Evolutionary conservation across 2,329 filamentous ascomycete species (phyloP).

Genomic region (Aureobasidium sp.): DNA sequence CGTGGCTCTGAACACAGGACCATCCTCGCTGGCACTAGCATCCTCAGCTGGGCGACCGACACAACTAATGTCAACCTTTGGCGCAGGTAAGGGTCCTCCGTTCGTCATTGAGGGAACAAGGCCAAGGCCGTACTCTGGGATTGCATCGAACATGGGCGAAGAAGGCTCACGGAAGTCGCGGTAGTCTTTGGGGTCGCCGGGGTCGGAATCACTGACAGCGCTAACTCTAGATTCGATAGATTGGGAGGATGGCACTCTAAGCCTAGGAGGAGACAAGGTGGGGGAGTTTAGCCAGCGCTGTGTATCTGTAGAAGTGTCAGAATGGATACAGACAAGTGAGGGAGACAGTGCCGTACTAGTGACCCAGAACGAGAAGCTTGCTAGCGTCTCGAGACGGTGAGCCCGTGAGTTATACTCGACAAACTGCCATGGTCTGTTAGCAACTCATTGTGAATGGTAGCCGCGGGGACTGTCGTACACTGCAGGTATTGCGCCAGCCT

Average conservation of each 20-base stretch:
- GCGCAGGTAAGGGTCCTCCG: slow-evolving; percentile 28
- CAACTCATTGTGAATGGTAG: background rate
- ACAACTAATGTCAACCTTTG: slow-evolving; percentile 81
- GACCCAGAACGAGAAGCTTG: slow-evolving; percentile 93
- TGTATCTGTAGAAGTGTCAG: slow-evolving; percentile 25
- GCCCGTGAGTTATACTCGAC: slow-evolving; percentile 94
- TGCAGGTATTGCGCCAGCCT: slow-evolving; percentile 94
- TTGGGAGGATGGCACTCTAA: slow-evolving; percentile 77
- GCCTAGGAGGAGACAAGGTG: slow-evolving; percentile 58
- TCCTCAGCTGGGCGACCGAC: slow-evolving; percentile 66
- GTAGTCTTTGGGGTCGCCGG: slow-evolving; percentile 30
- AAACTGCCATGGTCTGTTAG: slow-evolving; percentile 48
- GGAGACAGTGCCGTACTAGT: slow-evolving; percentile 49
- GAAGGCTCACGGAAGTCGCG: slow-evolving; percentile 35
- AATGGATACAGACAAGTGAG: background rate
- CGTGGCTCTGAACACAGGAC: slow-evolving; percentile 88
- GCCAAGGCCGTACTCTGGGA: slow-evolving; percentile 38
- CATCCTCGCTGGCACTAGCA: slow-evolving; percentile 77
- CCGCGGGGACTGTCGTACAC: slow-evolving; percentile 43
- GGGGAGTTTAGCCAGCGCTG: slow-evolving; percentile 45
- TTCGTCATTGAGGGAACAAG: slow-evolving; percentile 31
- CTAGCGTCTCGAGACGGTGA: slow-evolving; percentile 78
- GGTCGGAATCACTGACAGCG: slow-evolving; percentile 55
- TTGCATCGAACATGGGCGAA: slow-evolving; percentile 39
- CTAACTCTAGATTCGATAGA: slow-evolving; percentile 69